Evolutionary conservation across 2,329 filamentous ascomycete genomes (phyloP).

Genomic region (Capronia americana): DNA sequence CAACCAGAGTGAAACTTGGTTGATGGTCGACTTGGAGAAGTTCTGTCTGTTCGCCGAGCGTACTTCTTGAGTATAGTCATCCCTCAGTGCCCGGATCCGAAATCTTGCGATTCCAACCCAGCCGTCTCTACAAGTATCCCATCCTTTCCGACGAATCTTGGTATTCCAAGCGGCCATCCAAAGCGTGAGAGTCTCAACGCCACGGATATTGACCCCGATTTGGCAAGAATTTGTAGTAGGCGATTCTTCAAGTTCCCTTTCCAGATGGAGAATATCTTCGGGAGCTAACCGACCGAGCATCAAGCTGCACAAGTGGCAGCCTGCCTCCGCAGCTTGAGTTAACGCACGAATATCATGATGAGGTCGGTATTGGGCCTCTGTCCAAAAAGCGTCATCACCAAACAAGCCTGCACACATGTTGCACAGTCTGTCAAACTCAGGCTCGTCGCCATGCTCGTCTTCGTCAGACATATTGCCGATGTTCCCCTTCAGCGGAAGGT

Average conservation of each 20-base stretch:
- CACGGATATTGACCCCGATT: slow-evolving; percentile 7
- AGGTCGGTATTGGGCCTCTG: neutral
- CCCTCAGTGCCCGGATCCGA: neutral
- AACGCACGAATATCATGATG: slow-evolving; percentile 10
- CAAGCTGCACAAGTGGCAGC: slow-evolving; percentile 7
- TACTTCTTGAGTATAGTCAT: slow-evolving; percentile 6
- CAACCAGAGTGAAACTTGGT: slow-evolving; percentile 1
- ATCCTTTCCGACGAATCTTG: neutral
- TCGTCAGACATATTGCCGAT: neutral
- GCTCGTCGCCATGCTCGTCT: neutral
- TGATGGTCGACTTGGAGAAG: neutral
- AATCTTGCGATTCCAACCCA: slow-evolving; percentile 8
- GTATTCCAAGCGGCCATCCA: slow-evolving; percentile 9
- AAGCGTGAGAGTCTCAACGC: neutral
- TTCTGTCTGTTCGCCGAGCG: neutral
- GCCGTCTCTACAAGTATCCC: slow-evolving; percentile 2
- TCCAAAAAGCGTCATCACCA: neutral
- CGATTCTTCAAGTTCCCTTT: neutral
- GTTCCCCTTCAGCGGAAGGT: neutral
- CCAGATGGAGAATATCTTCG: slow-evolving; percentile 1
- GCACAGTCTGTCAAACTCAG: neutral
- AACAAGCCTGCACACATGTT: neutral
- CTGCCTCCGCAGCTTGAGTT: neutral
- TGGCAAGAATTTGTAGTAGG: neutral
- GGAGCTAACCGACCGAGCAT: neutral